Evolutionary conservation across 768 basidiomycete genomes (phyloP), one percentile per base, ranked within the genome.

Genomic region (Lentinula sp.): DNA sequence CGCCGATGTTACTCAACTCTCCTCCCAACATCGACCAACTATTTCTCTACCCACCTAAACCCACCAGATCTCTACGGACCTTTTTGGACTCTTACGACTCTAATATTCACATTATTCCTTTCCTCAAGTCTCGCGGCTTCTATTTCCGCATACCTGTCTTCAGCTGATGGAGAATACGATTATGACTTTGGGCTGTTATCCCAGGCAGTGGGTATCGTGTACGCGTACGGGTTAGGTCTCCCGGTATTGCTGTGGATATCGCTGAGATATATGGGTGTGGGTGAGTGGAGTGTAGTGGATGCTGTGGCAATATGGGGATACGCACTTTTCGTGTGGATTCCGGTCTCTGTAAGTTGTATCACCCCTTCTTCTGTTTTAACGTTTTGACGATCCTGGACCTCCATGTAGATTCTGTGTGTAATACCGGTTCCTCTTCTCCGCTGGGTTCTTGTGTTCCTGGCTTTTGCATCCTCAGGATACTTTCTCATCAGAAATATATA

Each of bases 41-140:
- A 85, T 68, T 79, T 85, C 55, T 77, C 85, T 4, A 80, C 81
- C 12, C 83, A 87, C 62, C 79, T 88, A 37, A 81, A 79, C 57
- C 88, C 88, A 46, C 79, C 86, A 45, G 90, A 92, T 70, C 82
- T 92, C 43, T 90, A 91, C 70, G 95, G 95, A 0, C 95, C 96
- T 1, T 98, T 99, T 78, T 99, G 96, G 96, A 93, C 95, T 0
- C 82, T 97, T 41, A 96, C 95, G 1, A 98, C 96, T 0, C 85
- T 99, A 63, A 89, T 97, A 48, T 93, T 98, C 70, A 81, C 88
- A 0, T 85, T 98, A 62, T 98, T 95, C 78, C 85, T 97, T 61
- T 95, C 91, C 28, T 97, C 96, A 1, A 94, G 92, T 37, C 87
- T 98, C 42, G 92, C 89, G 7, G 86, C 92, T 15, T 93, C 93